Evolutionary conservation across 2,329 filamentous ascomycete species (phyloP).

Genomic region (Aphanoascus verrucosus): DNA sequence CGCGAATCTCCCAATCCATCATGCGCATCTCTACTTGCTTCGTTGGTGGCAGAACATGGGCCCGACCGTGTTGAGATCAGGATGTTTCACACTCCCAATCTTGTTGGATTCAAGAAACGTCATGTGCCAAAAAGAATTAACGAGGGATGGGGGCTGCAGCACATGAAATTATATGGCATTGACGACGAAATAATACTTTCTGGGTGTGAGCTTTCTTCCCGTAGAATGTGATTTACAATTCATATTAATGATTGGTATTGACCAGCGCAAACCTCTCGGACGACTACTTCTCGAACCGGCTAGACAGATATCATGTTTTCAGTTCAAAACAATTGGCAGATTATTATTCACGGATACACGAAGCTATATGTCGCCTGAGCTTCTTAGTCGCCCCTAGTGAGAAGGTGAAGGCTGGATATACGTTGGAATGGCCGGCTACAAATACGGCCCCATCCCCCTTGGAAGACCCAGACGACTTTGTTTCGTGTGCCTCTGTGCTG

Average conservation of each 20-base stretch:
- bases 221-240: neutral
- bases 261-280: conserved; percentile 69
- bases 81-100: conserved; percentile 96
- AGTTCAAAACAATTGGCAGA: conserved; percentile 65
- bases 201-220: conserved; percentile 45
- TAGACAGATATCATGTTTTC: conserved; percentile 91
- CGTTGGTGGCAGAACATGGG: conserved; percentile 76
- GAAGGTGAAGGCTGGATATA: conserved; percentile 38
- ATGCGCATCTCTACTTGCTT: conserved; percentile 75
- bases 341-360: conserved; percentile 70
- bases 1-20: conserved; percentile 77
- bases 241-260: conserved; percentile 10
- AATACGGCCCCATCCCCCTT: conserved; percentile 71
- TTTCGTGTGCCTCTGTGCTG: conserved; percentile 54
- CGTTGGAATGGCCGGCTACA: conserved; percentile 59
- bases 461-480: conserved; percentile 57
- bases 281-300: conserved; percentile 93
- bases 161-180: conserved; percentile 96
- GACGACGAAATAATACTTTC: conserved; percentile 95
- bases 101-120: conserved; percentile 76
- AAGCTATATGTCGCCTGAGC: conserved; percentile 66
- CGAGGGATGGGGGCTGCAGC: conserved; percentile 94
- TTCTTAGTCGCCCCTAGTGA: conserved; percentile 59
- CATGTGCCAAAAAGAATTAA: conserved; percentile 83
- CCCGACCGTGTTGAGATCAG: conserved; percentile 75